Percentiles rank a stretch among this genome's conserved stretches.
These are phyloP conservation scores for Flaveria trinervia DNA, from an alignment of 129 eudicot species.

Conservation along the genomic window DNA sequence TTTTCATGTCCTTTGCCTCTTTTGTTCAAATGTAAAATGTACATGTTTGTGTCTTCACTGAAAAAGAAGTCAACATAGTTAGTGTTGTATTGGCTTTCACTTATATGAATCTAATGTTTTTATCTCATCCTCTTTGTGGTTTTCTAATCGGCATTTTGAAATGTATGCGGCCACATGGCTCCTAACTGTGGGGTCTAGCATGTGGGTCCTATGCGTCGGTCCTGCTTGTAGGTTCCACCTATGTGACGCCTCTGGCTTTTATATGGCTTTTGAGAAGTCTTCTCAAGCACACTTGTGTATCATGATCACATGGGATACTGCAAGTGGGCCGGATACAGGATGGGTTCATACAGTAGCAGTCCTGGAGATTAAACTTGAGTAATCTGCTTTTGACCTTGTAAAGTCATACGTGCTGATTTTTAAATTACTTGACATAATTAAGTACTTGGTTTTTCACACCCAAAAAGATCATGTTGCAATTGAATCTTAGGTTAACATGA, in stretches of 20 bases:
- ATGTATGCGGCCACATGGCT: not conserved
- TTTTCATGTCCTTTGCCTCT: slow-evolving; percentile 29
- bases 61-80: slow-evolving; percentile 17
- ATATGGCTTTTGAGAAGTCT: slow-evolving; percentile 10
- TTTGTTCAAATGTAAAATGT: slow-evolving; percentile 42
- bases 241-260: slow-evolving; percentile 5
- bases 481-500: too few relatives aligned
- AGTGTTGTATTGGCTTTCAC: slow-evolving; percentile 30
- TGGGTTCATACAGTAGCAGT: not conserved
- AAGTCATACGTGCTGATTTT: too few relatives aligned
- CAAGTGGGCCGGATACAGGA: not conserved
- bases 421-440: too few relatives aligned
- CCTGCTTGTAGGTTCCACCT: not conserved
- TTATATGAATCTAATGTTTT: slow-evolving; percentile 12
- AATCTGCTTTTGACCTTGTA: too few relatives aligned
- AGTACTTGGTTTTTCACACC: too few relatives aligned
- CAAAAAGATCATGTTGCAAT: too few relatives aligned
- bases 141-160: not conserved
- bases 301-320: slow-evolving; percentile 8
- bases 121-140: not conserved
- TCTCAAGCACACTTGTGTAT: not conserved
- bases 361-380: too few relatives aligned
- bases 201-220: not conserved
- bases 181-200: not conserved
- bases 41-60: slow-evolving; percentile 43